Conservation (phyloP, 306 rosid genomes). For the Lathyrus aphaca region DNA sequence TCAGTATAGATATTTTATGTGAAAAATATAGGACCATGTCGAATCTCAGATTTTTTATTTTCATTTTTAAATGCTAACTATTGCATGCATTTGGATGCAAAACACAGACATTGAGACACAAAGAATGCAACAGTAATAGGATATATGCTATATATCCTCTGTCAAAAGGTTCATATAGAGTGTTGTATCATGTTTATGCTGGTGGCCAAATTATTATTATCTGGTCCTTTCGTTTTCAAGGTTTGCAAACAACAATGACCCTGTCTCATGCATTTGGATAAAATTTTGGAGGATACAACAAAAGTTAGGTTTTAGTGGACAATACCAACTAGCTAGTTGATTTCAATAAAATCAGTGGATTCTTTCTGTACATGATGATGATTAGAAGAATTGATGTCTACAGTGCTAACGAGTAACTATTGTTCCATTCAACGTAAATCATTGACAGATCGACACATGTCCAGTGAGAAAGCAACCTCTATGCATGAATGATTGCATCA, state of each 20-base stretch:
- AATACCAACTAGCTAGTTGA: slow-evolving; percentile 44
- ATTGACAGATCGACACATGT: not conserved
- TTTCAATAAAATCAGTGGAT: slow-evolving; percentile 54
- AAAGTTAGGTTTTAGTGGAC: slow-evolving; percentile 43
- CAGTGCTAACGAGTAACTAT: slow-evolving; percentile 34
- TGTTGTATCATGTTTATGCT: slow-evolving; percentile 9
- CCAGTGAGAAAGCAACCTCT: slow-evolving; percentile 2
- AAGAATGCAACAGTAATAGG: not conserved
- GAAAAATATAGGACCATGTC: not conserved
- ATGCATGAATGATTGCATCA: slow-evolving; percentile 57
- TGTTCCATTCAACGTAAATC: not conserved
- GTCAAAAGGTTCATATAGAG: not conserved
- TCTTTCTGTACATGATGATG: slow-evolving; percentile 35
- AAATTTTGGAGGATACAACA: slow-evolving; percentile 7
- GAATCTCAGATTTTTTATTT: not conserved
- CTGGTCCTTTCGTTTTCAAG: slow-evolving; percentile 37
- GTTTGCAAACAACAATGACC: slow-evolving; percentile 38
- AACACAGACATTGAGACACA: slow-evolving; percentile 1
- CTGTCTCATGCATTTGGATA: slow-evolving; percentile 49
- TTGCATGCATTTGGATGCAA: slow-evolving; percentile 25
- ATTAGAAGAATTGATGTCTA: slow-evolving; percentile 60
- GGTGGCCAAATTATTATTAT: slow-evolving; percentile 40
- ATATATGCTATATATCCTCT: not conserved
- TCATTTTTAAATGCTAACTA: not conserved
- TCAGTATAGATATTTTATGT: not conserved